Base-by-base conservation (phyloP, 23 red algal genomes). In the Gracilaria domingensis region DNA sequence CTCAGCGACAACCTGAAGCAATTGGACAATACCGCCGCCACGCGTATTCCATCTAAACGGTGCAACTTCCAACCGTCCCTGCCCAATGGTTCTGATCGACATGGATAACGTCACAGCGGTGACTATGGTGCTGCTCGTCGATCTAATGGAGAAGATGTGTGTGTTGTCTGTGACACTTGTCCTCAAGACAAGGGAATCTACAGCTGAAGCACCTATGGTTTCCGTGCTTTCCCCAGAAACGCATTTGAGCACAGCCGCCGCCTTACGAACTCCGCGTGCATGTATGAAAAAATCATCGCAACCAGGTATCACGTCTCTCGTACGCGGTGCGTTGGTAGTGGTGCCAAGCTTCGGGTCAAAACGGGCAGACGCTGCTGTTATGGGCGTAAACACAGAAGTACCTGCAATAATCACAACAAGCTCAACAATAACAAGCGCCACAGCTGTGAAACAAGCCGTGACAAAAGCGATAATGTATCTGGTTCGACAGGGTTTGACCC, bases 211-310 rank as follows among this genome's bases (percentile, higher is more conserved):
- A 40, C 69, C 21, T 45, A 11, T 18, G 37, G 18, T 25, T n/a
- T 75, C 36, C 5, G 4, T 25, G 18, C 8, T 37, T 2, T 12
- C 1, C 3, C 2, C n/a, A 14, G 69, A n/a, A 20, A 75, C 39
- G 35, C 69, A 75, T 32, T 75, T 75, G 35, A 44, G 29, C 36
- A 75, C 69, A 20, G 35, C 39, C 20, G 36, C 33, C 1, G 36
- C 36, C 18, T 75, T 40, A 1, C 29, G 69, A 24, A 75, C 29
- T 21, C 69, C 69, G 18, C 69, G 69, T 23, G 37, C 39, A 14
- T 26, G 69, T 17, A 75, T 36, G 29, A 75, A 75, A 32, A 75
- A 75, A 30, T 75, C 69, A 75, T 75, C 69, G 39, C 69, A 75
- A 0, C 69, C 69, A 25, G 60, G 60, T 18, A 2, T 75, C 12